A percentile compares a stretch with the other conserved stretches of the same genome.
These are phyloP conservation scores for Somion occarium DNA, from an alignment of 1,284 basidiomycete genomes.

Conservation along the genomic window DNA sequence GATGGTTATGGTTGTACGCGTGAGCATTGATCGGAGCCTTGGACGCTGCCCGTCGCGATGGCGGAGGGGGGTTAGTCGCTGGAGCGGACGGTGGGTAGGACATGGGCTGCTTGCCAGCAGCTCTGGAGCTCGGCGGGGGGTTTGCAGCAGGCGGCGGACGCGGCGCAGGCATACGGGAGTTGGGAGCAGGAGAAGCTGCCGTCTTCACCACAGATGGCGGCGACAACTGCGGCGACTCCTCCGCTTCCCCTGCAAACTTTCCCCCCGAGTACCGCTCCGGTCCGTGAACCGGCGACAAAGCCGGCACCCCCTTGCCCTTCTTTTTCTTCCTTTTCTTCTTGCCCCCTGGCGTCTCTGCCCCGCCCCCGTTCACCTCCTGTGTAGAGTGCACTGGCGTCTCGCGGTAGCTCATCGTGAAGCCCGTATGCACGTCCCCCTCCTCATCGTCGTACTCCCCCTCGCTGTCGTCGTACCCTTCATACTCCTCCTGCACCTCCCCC, in stretches of 20 bases:
- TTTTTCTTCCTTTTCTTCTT: constrained; percentile 32
- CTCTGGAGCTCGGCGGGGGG: constrained; percentile 58
- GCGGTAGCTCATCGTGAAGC: constrained; percentile 27
- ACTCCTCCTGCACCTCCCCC: constrained; percentile 40
- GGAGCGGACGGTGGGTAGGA: constrained; percentile 34
- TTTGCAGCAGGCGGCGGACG: constrained; percentile 34
- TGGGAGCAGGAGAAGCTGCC: constrained; percentile 35
- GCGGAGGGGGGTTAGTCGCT: constrained; percentile 25
- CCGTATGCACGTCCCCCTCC: constrained; percentile 37
- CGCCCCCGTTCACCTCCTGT: background rate
- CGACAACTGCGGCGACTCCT: background rate
- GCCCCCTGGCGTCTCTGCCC: constrained; percentile 29
- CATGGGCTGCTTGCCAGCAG: constrained; percentile 78
- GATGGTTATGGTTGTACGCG: constrained; percentile 47
- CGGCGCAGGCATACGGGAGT: constrained; percentile 38
- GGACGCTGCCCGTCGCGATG: constrained; percentile 55
- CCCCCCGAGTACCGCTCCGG: background rate
- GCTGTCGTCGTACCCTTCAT: constrained; percentile 40
- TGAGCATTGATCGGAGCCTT: constrained; percentile 60
- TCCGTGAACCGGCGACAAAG: constrained; percentile 25
- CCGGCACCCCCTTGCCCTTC: constrained; percentile 30
- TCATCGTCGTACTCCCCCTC: constrained; percentile 42
- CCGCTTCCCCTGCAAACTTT: background rate
- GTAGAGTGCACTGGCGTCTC: constrained; percentile 2
- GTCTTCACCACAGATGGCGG: constrained; percentile 22